phyloP scores from a whole-genome alignment of 208 protist species.

The Acanthamoeba healyi region DNA sequence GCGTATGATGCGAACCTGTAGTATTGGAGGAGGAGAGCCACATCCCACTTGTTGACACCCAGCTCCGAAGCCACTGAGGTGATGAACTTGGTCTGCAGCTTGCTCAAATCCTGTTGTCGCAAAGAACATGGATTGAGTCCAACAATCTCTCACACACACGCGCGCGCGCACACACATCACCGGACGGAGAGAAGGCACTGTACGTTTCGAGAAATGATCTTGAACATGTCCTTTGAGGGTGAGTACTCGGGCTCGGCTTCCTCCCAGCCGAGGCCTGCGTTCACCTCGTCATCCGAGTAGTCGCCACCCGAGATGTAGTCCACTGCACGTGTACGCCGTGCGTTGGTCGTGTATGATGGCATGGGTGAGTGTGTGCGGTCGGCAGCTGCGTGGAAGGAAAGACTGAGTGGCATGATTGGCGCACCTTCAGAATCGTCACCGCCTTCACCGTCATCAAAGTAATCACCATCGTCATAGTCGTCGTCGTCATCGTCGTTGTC shows the following conservation, averaged over 20 bases:
- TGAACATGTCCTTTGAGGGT: slow-evolving; percentile 4
- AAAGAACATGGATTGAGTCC: neutral
- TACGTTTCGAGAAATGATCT: slow-evolving; percentile 17
- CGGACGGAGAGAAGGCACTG: no score
- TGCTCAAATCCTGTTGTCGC: neutral
- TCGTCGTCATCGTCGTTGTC: neutral
- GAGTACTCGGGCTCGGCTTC: neutral
- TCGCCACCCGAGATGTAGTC: slow-evolving; percentile 25
- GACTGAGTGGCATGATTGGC: no score
- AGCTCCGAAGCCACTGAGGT: slow-evolving; percentile 14
- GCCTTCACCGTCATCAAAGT: slow-evolving; percentile 25
- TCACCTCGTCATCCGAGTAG: slow-evolving; percentile 36
- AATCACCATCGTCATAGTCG: neutral
- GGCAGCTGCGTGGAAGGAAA: neutral
- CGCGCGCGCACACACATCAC: no score
- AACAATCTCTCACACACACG: no score
- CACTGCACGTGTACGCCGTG: neutral
- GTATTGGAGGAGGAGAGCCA: slow-evolving; percentile 42
- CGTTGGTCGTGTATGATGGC: no score
- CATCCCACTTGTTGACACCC: slow-evolving; percentile 68
- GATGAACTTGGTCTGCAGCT: slow-evolving; percentile 39
- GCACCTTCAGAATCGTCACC: slow-evolving; percentile 53
- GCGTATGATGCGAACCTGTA: slow-evolving; percentile 56
- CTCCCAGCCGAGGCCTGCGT: slow-evolving; percentile 44
- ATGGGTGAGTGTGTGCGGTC: no score